Conservation (phyloP, 345 rosid genomes). For the Camelina laxa region DNA sequence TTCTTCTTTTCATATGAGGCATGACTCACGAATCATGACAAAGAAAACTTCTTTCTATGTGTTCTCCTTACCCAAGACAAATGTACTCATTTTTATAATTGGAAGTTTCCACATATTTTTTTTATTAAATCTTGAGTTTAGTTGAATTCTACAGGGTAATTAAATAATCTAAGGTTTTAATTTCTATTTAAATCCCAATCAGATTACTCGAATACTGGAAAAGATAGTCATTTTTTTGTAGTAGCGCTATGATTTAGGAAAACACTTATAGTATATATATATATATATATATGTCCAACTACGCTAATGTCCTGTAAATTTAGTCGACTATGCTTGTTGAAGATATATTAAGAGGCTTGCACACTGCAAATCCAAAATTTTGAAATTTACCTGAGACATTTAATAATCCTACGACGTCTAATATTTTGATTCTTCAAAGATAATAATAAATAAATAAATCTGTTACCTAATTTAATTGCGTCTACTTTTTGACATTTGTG, state of each 20-base stretch:
- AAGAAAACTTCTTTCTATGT: not conserved
- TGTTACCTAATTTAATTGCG: slow-evolving; percentile 14
- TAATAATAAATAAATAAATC: slow-evolving; percentile 13
- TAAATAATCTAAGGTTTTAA: not conserved
- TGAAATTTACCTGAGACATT: not conserved
- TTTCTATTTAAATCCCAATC: not conserved
- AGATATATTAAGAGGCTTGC: not conserved
- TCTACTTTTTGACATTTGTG: slow-evolving; percentile 30
- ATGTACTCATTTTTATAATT: not conserved
- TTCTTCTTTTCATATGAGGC: slow-evolving; percentile 23
- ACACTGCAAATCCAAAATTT: not conserved
- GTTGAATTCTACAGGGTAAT: not conserved
- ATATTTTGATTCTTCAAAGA: slow-evolving; percentile 29
- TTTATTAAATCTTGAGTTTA: too few species aligned
- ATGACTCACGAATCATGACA: not conserved
- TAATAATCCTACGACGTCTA: not conserved
- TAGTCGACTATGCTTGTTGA: slow-evolving; percentile 6
- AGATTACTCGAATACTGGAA: not conserved
- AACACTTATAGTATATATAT: too few species aligned
- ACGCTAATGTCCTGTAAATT: not conserved
- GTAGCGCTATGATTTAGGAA: too few species aligned
- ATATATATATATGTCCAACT: not conserved
- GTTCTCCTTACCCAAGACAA: not conserved
- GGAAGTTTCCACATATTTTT: not conserved
- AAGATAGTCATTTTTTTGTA: too few species aligned